Conservation (phyloP, 2,329 filamentous ascomycete genomes). For the Stagonosporopsis cucurbitacearum region DNA sequence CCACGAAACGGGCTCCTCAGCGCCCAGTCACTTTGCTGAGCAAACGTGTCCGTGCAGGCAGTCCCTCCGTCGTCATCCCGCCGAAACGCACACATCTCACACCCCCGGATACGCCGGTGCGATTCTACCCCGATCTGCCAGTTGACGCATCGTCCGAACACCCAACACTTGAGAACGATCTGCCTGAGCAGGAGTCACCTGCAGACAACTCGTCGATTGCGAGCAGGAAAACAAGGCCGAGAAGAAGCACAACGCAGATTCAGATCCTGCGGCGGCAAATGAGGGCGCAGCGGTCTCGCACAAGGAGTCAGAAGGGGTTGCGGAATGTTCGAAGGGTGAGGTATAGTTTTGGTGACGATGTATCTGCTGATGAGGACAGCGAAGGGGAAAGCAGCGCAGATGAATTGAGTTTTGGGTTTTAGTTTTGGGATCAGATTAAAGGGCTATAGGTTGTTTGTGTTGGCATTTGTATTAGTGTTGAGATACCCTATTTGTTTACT, state of each 20-base stretch:
- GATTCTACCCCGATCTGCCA: conserved; percentile 28
- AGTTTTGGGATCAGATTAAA: no score
- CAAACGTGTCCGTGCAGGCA: conserved; percentile 35
- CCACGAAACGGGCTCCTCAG: conserved; percentile 14
- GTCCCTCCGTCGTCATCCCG: conserved; percentile 37
- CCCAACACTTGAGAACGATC: background rate
- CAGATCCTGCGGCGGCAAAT: conserved; percentile 6
- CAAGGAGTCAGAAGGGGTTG: conserved; percentile 24
- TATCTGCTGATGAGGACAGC: background rate
- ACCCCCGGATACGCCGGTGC: conserved; percentile 21
- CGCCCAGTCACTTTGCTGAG: conserved; percentile 9
- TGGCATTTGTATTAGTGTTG: background rate
- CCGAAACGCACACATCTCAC: conserved; percentile 28
- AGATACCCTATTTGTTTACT: background rate
- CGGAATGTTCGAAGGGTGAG: conserved; percentile 23
- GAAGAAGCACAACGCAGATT: conserved; percentile 19
- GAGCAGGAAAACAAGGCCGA: background rate
- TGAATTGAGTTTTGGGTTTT: conserved; percentile 14
- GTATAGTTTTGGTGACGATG: conserved; percentile 9
- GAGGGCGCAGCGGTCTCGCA: conserved; percentile 22
- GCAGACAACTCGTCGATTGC: background rate
- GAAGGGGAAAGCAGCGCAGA: conserved; percentile 4
- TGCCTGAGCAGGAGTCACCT: no score
- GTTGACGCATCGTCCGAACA: conserved; percentile 10
- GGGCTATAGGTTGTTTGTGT: background rate